These are phyloP conservation scores for Pleomassaria siparia DNA, from an alignment of 2,329 filamentous ascomycete genomes.

Conservation along the genomic window DNA sequence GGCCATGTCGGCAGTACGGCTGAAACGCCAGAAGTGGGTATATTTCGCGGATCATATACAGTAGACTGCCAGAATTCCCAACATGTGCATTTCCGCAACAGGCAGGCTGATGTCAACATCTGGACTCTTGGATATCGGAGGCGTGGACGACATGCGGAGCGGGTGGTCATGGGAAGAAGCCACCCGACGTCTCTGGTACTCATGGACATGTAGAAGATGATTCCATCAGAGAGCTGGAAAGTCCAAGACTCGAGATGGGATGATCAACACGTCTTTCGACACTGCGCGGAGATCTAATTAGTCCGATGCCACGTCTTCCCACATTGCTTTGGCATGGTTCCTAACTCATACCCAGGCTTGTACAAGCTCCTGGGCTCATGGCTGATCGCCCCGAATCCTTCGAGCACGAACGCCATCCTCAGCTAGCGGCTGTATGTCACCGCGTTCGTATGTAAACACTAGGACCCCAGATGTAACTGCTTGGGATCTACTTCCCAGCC, in stretches of 20 bases:
- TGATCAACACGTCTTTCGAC: neutral
- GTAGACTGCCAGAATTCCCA: neutral
- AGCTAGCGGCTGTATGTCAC: conserved; percentile 11
- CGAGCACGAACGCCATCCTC: conserved; percentile 10
- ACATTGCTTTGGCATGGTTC: conserved; percentile 5
- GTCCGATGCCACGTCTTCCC: neutral
- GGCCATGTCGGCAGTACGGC: conserved; percentile 1
- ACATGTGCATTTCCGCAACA: neutral
- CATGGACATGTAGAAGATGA: neutral
- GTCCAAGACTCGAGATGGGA: neutral
- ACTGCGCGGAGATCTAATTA: no score
- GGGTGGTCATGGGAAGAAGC: neutral
- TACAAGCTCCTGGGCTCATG: conserved; percentile 5
- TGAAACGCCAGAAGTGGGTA: conserved; percentile 1
- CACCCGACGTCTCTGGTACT: neutral
- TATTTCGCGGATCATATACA: neutral
- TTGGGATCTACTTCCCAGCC: neutral
- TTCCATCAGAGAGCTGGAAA: neutral
- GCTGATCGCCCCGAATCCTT: conserved; percentile 7
- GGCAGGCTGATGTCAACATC: neutral
- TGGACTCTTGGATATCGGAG: neutral
- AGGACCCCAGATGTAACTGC: conserved; percentile 6
- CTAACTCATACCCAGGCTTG: conserved; percentile 23
- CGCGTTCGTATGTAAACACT: conserved; percentile 8
- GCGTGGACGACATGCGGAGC: neutral